Percentiles rank a stretch among this genome's conserved stretches.
Conservation (phyloP, 2,329 filamentous ascomycete species). For the Pseudocercospora vitis region DNA sequence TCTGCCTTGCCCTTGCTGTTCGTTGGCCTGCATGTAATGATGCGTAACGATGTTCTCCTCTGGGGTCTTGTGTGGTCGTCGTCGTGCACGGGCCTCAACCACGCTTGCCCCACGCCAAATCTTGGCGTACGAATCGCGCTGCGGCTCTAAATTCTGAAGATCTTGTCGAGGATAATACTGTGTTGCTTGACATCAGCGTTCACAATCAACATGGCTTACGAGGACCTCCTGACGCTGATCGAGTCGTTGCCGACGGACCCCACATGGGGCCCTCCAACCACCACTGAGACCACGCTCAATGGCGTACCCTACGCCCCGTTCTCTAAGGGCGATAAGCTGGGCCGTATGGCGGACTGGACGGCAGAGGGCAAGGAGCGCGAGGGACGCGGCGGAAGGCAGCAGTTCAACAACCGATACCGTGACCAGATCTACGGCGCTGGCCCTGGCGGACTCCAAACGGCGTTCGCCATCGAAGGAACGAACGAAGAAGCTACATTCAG, state of each 20-base stretch:
- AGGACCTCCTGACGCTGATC: slow-evolving; percentile 51
- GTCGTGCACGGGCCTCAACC: not conserved
- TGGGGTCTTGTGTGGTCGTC: too few species aligned
- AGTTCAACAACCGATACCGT: slow-evolving; percentile 90
- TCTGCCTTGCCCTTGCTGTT: too few species aligned
- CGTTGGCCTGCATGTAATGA: too few species aligned
- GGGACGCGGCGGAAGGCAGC: slow-evolving; percentile 71
- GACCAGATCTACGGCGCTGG: slow-evolving; percentile 97
- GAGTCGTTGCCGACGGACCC: slow-evolving; percentile 47
- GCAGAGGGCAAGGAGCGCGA: slow-evolving; percentile 78
- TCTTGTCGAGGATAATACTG: not conserved
- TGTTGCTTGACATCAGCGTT: not conserved
- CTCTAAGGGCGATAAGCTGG: slow-evolving; percentile 97
- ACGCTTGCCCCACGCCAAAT: not conserved
- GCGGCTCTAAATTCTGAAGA: not conserved
- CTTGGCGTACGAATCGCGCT: not conserved
- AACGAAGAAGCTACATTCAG: slow-evolving; percentile 98
- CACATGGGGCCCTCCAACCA: slow-evolving; percentile 83
- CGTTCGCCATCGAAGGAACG: slow-evolving; percentile 79
- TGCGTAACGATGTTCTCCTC: too few species aligned
- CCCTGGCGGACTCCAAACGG: slow-evolving; percentile 64
- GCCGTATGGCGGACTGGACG: slow-evolving; percentile 99
- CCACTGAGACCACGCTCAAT: slow-evolving; percentile 83
- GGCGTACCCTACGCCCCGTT: slow-evolving; percentile 97
- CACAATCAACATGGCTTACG: slow-evolving; percentile 43